phyloP scores from a whole-genome alignment of 1,284 basidiomycete genomes.

The Meripilus lineatus region DNA sequence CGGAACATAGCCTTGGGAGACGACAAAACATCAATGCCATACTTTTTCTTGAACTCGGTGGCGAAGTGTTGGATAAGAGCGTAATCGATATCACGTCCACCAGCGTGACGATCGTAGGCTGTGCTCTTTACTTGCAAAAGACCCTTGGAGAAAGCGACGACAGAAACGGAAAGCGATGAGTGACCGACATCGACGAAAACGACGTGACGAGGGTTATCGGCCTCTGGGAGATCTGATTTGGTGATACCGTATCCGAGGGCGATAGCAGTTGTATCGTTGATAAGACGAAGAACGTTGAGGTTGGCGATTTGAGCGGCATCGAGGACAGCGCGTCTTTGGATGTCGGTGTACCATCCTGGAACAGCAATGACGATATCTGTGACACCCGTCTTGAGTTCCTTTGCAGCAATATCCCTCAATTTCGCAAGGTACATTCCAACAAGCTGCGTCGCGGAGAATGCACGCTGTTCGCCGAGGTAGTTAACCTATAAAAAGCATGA shows the following conservation, averaged over 20 bases:
- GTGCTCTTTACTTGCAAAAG: conserved; percentile 81
- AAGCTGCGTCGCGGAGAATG: conserved; percentile 84
- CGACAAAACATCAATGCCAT: conserved; percentile 90
- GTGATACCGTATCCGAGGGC: conserved; percentile 97
- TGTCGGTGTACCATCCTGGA: conserved; percentile 92
- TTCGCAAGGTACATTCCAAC: conserved; percentile 84
- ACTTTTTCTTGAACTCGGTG: conserved; percentile 86
- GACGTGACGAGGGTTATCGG: conserved; percentile 79
- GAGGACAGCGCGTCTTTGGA: conserved; percentile 82
- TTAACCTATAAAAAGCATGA: conserved; percentile 58
- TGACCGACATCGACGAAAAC: conserved; percentile 93
- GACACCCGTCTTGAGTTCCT: conserved; percentile 80
- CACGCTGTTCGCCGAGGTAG: conserved; percentile 76
- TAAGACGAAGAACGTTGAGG: conserved; percentile 85
- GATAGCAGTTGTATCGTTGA: conserved; percentile 91
- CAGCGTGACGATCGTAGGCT: conserved; percentile 87
- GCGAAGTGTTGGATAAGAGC: conserved; percentile 86
- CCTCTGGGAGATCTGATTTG: conserved; percentile 85
- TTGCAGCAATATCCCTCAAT: conserved; percentile 78
- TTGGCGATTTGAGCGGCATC: conserved; percentile 87
- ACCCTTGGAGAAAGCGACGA: conserved; percentile 91
- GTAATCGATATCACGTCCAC: conserved; percentile 91
- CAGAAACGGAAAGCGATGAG: conserved; percentile 78
- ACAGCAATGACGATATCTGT: conserved; percentile 92
- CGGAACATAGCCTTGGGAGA: conserved; percentile 92